phyloP scores from a whole-genome alignment of 2,329 filamentous ascomycete genomes.

The Clathrospora elynae region DNA sequence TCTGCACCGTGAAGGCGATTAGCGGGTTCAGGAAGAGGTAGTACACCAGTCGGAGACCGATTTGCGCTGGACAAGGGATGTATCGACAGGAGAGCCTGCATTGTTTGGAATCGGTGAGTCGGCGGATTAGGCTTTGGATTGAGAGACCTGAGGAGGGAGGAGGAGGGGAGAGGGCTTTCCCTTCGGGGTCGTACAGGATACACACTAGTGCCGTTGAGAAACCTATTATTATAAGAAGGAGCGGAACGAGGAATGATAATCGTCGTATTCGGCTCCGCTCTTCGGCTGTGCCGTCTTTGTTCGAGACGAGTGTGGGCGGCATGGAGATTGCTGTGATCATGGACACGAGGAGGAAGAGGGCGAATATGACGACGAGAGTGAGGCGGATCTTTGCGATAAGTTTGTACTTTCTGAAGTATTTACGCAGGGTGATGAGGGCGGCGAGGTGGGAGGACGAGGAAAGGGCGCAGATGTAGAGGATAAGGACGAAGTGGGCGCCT shows the following conservation, averaged over 20 bases:
- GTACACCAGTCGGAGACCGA: slow-evolving; percentile 24
- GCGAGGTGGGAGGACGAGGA: slow-evolving; percentile 42
- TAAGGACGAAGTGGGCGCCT: slow-evolving; percentile 39
- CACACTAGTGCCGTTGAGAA: slow-evolving; percentile 38
- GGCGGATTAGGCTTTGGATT: slow-evolving; percentile 9
- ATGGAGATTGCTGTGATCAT: slow-evolving; percentile 35
- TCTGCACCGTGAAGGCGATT: slow-evolving; percentile 35
- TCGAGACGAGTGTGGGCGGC: slow-evolving; percentile 13
- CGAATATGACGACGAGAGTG: slow-evolving; percentile 34
- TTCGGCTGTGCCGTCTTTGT: slow-evolving; percentile 5
- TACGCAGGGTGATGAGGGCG: slow-evolving; percentile 39
- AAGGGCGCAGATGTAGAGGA: slow-evolving; percentile 40
- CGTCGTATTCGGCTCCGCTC: slow-evolving; percentile 25
- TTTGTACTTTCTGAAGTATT: slow-evolving; percentile 38
- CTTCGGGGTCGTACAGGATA: slow-evolving; percentile 31
- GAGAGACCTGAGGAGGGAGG: slow-evolving; percentile 7
- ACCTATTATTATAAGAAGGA: slow-evolving; percentile 35
- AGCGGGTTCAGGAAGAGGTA: slow-evolving; percentile 37
- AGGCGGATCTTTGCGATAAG: slow-evolving; percentile 38
- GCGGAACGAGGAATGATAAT: slow-evolving; percentile 30
- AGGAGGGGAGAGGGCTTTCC: slow-evolving; percentile 6
- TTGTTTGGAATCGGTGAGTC: slow-evolving; percentile 13
- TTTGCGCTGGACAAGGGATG: slow-evolving; percentile 11
- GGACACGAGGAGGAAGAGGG: slow-evolving; percentile 32
- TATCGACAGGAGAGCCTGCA: not conserved